Evolutionary conservation across 1,284 basidiomycete species (phyloP).

Genomic region (Puccinia hordei): DNA sequence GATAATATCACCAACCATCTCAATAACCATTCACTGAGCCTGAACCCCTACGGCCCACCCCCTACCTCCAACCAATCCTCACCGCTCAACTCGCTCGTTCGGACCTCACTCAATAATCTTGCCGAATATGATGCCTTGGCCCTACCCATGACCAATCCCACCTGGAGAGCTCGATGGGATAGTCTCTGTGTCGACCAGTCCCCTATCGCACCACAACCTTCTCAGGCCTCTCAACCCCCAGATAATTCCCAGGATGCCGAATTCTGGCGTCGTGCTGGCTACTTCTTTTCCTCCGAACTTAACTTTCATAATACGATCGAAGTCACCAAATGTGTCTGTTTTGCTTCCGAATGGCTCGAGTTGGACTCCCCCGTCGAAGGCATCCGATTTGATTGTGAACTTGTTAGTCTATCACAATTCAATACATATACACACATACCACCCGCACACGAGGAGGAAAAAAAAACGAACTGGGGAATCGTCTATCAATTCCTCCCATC

Average conservation of each 20-base stretch:
- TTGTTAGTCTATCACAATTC: conserved; percentile 65
- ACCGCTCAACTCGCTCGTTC: conserved; percentile 19
- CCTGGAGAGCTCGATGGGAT: conserved; percentile 86
- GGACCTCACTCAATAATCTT: conserved; percentile 16
- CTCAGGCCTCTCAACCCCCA: conserved; percentile 49
- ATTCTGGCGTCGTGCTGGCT: conserved; percentile 52
- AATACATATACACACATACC: not conserved
- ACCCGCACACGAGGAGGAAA: no score
- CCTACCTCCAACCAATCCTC: conserved; percentile 18
- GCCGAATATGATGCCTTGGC: conserved; percentile 67
- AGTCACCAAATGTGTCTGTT: conserved; percentile 62
- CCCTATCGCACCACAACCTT: conserved; percentile 33
- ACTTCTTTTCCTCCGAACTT: conserved; percentile 54
- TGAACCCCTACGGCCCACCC: conserved; percentile 20
- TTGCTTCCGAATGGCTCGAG: conserved; percentile 91
- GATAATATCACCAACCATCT: conserved; percentile 8
- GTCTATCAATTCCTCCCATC: not conserved
- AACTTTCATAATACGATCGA: conserved; percentile 25
- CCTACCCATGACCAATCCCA: conserved; percentile 80
- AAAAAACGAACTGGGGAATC: not conserved
- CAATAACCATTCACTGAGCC: not conserved
- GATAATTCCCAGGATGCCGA: conserved; percentile 50
- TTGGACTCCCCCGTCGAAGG: conserved; percentile 90
- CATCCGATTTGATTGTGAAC: conserved; percentile 91
- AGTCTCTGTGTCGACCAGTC: conserved; percentile 73